Base-by-base conservation (phyloP, 257 asterid species). In the Jacaranda mimosifolia region DNA sequence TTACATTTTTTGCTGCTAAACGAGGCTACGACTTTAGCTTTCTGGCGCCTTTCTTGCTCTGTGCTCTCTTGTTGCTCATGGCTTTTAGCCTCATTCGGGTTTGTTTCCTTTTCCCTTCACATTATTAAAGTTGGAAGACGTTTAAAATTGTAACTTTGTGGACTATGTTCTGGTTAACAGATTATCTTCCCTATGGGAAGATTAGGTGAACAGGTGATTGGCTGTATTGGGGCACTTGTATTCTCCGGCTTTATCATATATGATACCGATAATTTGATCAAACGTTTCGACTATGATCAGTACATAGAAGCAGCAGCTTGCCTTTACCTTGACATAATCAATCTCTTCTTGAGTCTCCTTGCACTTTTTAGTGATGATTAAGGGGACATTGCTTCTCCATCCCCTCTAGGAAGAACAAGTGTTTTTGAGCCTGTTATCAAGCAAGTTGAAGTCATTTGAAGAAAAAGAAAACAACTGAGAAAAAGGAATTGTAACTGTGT, bases 201-300 rank as follows among this genome's bases (percentile, higher is more conserved):
- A 43, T 0, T 67, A 21, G 84, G 79, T 6, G 80, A 70, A 68
- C 79, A 80, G 79, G 87, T 86, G 68, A 77, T 82, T 36, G 92
- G 89, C 4, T 87, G 89, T 11, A 52, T 91, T 0, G 89, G 89
- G 32, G 93, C 93, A 10, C 79, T 91, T 9, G 76, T 91, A 3
- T 88, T 89, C 84, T 88, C 95, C 0, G 93, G 86, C 14, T 89
- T 82, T 63, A 87, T 91, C 58, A 78, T 91, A 74, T 91, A 88
- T 63, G 97, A 91, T 12, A 91, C 97, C 0, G 90, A 91, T 65
- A 91, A 89, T 43, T 40, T 89, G 76, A 91, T 91, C 82, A 91
- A 88, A 71, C 83, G 91, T 0, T 89, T 83, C 83, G 64, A 18
- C 78, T 91, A 91, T 42, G 97, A 91, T 52, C 84, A 89, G 77